A percentile compares a stretch with the other conserved stretches of the same genome.
These are phyloP conservation scores for Aspergillus calidoustus DNA, from an alignment of 2,329 filamentous ascomycete species.

Conservation along the genomic window DNA sequence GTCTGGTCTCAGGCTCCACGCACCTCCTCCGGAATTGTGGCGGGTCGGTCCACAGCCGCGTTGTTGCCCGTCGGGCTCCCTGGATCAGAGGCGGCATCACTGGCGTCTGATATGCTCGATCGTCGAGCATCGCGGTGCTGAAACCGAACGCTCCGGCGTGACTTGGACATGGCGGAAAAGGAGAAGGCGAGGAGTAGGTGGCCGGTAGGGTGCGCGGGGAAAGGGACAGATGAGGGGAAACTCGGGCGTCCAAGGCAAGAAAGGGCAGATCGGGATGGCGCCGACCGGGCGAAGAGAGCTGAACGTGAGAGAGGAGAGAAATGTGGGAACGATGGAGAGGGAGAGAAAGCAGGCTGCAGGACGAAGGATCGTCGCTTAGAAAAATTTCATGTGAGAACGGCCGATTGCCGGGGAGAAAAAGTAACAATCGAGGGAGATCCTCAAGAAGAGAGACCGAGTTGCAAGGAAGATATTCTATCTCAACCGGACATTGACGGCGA, in stretches of 20 bases:
- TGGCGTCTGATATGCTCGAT: conserved; percentile 59
- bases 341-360: conserved; percentile 17
- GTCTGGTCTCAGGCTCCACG: conserved; percentile 10
- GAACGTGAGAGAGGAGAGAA: conserved; percentile 13
- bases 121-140: conserved; percentile 58
- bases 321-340: conserved; percentile 16
- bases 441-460: not conserved
- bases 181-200: conserved; percentile 21
- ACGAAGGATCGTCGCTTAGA: conserved; percentile 27
- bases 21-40: conserved; percentile 43
- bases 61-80: conserved; percentile 55
- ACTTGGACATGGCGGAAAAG: conserved; percentile 53
- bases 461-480: conserved; percentile 9
- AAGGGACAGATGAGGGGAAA: conserved; percentile 27
- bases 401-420: conserved; percentile 32
- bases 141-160: conserved; percentile 66
- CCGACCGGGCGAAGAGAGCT: conserved; percentile 14
- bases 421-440: conserved; percentile 8
- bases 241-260: conserved; percentile 5
- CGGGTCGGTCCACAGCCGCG: conserved; percentile 42
- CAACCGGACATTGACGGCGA: conserved; percentile 11
- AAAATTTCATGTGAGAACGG: conserved; percentile 41
- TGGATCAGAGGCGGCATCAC: conserved; percentile 55
- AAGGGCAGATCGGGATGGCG: conserved; percentile 17
- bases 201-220: conserved; percentile 18